These are phyloP conservation scores for Penicillium psychrosexuale DNA, from an alignment of 2,329 filamentous ascomycete genomes.

Conservation along the genomic window DNA sequence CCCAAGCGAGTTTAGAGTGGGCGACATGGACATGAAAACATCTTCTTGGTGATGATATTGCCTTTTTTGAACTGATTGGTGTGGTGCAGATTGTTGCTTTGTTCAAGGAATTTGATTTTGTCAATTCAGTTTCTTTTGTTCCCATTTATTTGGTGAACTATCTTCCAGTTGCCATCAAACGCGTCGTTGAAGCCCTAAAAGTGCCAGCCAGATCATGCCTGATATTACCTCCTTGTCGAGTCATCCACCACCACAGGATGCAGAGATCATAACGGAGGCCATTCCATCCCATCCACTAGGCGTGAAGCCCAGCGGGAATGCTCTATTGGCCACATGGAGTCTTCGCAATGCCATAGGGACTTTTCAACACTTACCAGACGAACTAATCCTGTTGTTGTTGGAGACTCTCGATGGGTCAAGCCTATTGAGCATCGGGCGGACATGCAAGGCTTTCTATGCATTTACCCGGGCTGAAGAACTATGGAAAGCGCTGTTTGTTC, in stretches of 20 bases:
- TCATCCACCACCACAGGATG: constrained; percentile 17
- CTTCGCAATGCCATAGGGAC: constrained; percentile 64
- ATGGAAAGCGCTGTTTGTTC: constrained; percentile 81
- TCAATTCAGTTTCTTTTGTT: constrained; percentile 16
- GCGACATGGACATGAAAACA: not conserved
- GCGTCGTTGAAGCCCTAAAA: constrained; percentile 21
- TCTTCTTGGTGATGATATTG: not conserved
- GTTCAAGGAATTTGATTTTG: constrained; percentile 10
- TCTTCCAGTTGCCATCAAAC: not conserved
- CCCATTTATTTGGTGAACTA: constrained; percentile 14
- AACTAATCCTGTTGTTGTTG: constrained; percentile 70
- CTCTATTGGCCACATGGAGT: constrained; percentile 63
- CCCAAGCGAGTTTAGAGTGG: constrained; percentile 20
- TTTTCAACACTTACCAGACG: constrained; percentile 72
- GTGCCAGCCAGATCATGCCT: constrained; percentile 28
- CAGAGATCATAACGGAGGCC: constrained; percentile 40
- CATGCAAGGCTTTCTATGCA: constrained; percentile 83
- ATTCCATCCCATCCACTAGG: constrained; percentile 78
- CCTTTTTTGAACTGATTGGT: constrained; percentile 5
- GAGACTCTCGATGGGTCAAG: constrained; percentile 67
- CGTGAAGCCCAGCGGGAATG: constrained; percentile 84
- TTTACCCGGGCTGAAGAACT: constrained; percentile 81
- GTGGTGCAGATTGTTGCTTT: not conserved
- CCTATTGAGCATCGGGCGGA: constrained; percentile 66
- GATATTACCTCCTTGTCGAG: constrained; percentile 32